Evolutionary conservation across 345 rosid genomes (phyloP), one percentile per base, ranked within the genome.

Genomic region (Dipteronia sinensis): DNA sequence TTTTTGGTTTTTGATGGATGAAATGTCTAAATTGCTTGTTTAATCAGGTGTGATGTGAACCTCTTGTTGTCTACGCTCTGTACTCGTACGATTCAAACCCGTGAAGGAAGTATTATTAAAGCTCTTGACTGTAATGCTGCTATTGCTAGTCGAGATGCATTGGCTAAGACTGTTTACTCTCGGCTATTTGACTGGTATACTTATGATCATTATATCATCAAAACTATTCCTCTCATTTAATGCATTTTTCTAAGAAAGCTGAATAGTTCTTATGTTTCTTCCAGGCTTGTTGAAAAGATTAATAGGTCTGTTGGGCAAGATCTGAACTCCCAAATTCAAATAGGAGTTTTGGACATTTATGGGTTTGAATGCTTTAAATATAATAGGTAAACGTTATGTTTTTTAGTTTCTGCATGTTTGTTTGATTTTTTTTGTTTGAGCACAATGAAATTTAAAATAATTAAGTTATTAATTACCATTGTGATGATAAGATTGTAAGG

Each of bases 221-320:
- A 47, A 31, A 49, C 31, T 67, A 49, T 64, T 75, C 20, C 23
- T 71, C 55, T 59, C 27, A 38, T 27, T 65, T 38, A 4, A 8
- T 80, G 56, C 31, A 67, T 73, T 71, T 49, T 73, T 70, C 25
- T 61, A 5, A 34, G 22, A 7, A 55, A 34, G 55, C 34, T n/a
- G 71, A 76, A 56, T 29, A 42, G 59, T 64, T 47, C 10, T 44
- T 16, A 65, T 82, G 49, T 69, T 59, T 81, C 31, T 71, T 82
- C 85, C 85, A 96, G 99, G 98, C 89, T 96, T 82, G 99, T 96
- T 81, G 91, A 93, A 66, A 96, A 94, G 87, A 89, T 96, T 77
- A 96, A 96, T 81, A 87, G 76, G 70, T 94, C 99, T 61, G 97
- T 94, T 74, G 98, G 98, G 81, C 99, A 96, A 86, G 99, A 96